Conservation (phyloP, 345 rosid genomes). For the Salix viminalis region DNA sequence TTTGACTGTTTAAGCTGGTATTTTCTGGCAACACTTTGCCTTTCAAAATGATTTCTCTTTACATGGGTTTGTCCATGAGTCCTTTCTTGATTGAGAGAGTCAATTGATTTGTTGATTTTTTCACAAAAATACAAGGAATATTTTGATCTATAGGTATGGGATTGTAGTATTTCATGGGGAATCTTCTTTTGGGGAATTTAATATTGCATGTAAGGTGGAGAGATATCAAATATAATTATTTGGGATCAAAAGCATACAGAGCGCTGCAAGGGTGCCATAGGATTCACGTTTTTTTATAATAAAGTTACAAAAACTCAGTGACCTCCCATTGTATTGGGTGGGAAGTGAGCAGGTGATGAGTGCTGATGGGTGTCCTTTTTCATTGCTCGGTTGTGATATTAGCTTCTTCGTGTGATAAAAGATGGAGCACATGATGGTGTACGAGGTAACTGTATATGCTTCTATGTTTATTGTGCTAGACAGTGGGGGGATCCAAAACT, state of each 20-base stretch:
- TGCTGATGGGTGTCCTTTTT: constrained; percentile 70
- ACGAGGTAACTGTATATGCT: constrained; percentile 92
- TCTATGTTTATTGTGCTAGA: constrained; percentile 33
- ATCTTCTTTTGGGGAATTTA: background rate
- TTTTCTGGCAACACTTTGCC: constrained; percentile 1
- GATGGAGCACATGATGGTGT: constrained; percentile 78
- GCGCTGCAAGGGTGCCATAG: background rate
- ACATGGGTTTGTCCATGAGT: constrained; percentile 1
- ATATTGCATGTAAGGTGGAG: background rate
- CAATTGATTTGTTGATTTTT: constrained; percentile 1
- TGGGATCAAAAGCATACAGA: background rate
- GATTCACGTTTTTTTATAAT: background rate
- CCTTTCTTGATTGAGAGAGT: constrained; percentile 5
- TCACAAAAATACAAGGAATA: background rate
- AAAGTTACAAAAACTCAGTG: constrained; percentile 6
- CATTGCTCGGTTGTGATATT: constrained; percentile 75
- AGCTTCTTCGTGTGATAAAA: constrained; percentile 89
- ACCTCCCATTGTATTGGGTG: constrained; percentile 31
- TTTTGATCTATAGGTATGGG: background rate
- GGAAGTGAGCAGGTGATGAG: constrained; percentile 79
- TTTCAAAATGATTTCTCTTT: constrained; percentile 4
- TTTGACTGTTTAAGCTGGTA: constrained; percentile 2
- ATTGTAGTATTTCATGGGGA: background rate
- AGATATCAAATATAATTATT: constrained; percentile 1
- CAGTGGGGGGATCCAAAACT: constrained; percentile 33